A percentile compares a stretch with the other conserved stretches of the same genome.
Conservation (phyloP, 345 rosid genomes). For the Hibiscus tridactylites region DNA sequence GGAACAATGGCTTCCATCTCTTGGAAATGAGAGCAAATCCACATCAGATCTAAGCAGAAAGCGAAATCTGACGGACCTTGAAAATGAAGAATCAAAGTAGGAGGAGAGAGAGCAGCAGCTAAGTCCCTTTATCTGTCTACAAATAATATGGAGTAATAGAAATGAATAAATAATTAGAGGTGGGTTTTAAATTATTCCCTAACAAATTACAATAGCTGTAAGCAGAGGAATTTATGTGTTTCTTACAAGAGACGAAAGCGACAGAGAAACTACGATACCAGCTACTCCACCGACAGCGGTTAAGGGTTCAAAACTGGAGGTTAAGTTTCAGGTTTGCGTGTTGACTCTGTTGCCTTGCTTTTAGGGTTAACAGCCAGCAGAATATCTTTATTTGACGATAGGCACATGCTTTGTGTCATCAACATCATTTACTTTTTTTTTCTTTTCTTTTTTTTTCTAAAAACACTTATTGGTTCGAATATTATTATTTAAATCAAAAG, state of each 20-base stretch:
- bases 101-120: neutral
- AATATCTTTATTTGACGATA: too few species aligned
- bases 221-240: slow-evolving; percentile 2
- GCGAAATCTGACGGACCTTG: neutral
- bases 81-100: neutral
- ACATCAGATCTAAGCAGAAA: neutral
- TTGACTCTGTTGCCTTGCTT: too few species aligned
- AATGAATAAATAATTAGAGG: neutral
- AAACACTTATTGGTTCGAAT: too few species aligned
- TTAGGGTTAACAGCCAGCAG: too few species aligned
- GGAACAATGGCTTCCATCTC: neutral
- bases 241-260: neutral
- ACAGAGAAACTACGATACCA: too few species aligned
- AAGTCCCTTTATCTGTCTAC: neutral
- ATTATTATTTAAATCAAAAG: too few species aligned
- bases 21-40: neutral
- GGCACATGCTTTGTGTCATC: too few species aligned
- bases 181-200: neutral
- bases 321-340: too few species aligned
- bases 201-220: neutral
- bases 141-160: neutral
- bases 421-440: too few species aligned
- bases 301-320: too few species aligned
- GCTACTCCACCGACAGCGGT: too few species aligned
- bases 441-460: too few species aligned